These are phyloP conservation scores for Adansonia rubrostipa DNA, from an alignment of 441 rosid species.

Conservation along the genomic window DNA sequence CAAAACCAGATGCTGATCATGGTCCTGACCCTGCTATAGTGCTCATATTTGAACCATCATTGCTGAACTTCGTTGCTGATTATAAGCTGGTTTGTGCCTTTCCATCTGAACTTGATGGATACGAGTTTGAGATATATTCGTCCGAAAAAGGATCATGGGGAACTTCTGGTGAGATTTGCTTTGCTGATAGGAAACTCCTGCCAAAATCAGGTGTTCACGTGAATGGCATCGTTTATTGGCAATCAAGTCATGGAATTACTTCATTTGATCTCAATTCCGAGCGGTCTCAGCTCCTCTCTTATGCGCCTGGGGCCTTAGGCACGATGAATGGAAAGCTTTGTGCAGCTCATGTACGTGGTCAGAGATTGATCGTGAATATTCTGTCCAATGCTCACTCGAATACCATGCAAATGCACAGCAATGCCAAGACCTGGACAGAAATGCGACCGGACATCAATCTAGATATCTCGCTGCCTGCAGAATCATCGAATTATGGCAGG, in stretches of 20 bases:
- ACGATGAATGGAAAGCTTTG: constrained; percentile 42
- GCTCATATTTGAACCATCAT: constrained; percentile 54
- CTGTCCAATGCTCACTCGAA: constrained; percentile 43
- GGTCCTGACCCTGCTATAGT: constrained; percentile 49
- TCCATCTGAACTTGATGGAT: constrained; percentile 53
- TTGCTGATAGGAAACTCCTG: constrained; percentile 30
- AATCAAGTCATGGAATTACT: constrained; percentile 17
- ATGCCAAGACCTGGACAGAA: constrained; percentile 32
- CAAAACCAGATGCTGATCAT: constrained; percentile 49
- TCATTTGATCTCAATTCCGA: constrained; percentile 51
- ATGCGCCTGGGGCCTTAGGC: constrained; percentile 32
- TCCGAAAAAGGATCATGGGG: constrained; percentile 46
- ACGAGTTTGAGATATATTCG: constrained; percentile 56
- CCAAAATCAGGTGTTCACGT: constrained; percentile 41
- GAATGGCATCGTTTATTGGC: constrained; percentile 50
- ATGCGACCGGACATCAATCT: not conserved
- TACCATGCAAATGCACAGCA: constrained; percentile 45
- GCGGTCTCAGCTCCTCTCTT: constrained; percentile 31
- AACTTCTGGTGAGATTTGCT: constrained; percentile 48
- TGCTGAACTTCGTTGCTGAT: constrained; percentile 46
- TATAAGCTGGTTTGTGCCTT: constrained; percentile 56
- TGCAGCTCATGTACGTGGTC: not conserved
- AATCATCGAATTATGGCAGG: too few relatives aligned
- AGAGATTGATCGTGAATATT: constrained; percentile 14
- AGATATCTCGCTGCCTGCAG: constrained; percentile 7